Evolutionary conservation across 1,139 yeast genomes (phyloP).

Genomic region (Hansenula anomala): DNA sequence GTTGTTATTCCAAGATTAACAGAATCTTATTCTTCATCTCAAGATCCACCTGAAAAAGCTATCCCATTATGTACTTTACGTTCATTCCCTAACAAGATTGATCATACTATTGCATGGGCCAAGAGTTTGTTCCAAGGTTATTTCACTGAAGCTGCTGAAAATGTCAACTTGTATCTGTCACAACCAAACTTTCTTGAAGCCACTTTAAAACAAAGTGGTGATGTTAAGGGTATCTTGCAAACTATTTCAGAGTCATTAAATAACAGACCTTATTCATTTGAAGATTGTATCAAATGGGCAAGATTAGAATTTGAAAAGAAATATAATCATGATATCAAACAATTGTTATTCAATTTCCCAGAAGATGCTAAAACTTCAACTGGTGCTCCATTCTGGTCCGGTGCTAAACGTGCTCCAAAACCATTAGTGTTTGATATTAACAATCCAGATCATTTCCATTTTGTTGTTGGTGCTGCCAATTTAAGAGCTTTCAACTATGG

Average conservation of each 20-base stretch:
- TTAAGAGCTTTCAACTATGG: constrained; percentile 90
- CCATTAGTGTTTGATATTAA: constrained; percentile 73
- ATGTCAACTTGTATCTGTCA: constrained; percentile 82
- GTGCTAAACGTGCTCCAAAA: constrained; percentile 94
- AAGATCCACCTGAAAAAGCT: constrained; percentile 97
- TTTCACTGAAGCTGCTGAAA: constrained; percentile 86
- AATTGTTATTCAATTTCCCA: constrained; percentile 90
- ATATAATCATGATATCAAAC: constrained; percentile 81
- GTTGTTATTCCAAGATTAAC: constrained; percentile 90
- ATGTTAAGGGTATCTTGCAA: constrained; percentile 81
- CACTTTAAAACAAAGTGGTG: constrained; percentile 86
- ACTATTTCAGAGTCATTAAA: constrained; percentile 68
- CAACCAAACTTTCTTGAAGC: constrained; percentile 93
- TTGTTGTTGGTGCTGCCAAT: constrained; percentile 85
- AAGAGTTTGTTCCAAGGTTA: constrained; percentile 93
- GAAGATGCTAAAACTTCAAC: constrained; percentile 84
- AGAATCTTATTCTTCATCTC: constrained; percentile 92
- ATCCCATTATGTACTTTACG: constrained; percentile 96
- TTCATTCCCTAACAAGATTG: constrained; percentile 96
- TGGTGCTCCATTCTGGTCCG: constrained; percentile 97
- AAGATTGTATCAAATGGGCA: constrained; percentile 95
- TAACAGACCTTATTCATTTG: constrained; percentile 83
- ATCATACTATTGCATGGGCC: constrained; percentile 99
- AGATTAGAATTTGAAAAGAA: constrained; percentile 82
- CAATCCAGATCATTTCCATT: constrained; percentile 74